phyloP scores from a whole-genome alignment of 2,329 filamentous ascomycete genomes.

The Bipolaris gigantea region DNA sequence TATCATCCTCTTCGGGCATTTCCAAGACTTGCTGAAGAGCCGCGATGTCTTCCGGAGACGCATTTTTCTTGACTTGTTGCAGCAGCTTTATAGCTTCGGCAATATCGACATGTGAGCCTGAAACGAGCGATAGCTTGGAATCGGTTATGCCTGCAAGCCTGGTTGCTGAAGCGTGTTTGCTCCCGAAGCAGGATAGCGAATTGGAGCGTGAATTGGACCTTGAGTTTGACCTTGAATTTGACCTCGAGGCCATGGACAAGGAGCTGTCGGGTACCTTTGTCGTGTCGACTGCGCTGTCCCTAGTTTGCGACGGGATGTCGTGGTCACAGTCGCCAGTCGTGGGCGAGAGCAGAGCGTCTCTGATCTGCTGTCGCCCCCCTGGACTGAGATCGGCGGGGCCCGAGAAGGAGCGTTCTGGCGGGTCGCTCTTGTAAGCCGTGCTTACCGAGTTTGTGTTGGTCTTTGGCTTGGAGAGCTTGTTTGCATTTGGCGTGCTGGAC shows the following conservation, averaged over 20 bases:
- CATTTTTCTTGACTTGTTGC: conserved; percentile 53
- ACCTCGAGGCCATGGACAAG: conserved; percentile 33
- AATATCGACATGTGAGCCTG: conserved; percentile 46
- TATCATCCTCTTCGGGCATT: conserved; percentile 17
- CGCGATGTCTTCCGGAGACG: conserved; percentile 52
- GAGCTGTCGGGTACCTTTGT: conserved; percentile 28
- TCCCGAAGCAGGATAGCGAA: conserved; percentile 31
- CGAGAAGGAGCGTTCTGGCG: conserved; percentile 27
- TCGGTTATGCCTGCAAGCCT: conserved; percentile 28
- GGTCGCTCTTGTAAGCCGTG: conserved; percentile 22
- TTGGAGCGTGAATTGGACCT: conserved; percentile 25
- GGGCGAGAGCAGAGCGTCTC: conserved; percentile 34
- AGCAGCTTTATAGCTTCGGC: conserved; percentile 50
- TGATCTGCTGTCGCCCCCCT: conserved; percentile 35
- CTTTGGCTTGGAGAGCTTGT: conserved; percentile 42
- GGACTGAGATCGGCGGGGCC: conserved; percentile 32
- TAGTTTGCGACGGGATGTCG: conserved; percentile 19
- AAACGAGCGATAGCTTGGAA: conserved; percentile 37
- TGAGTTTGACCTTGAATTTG: conserved; percentile 28
- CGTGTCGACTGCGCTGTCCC: conserved; percentile 25
- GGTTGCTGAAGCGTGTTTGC: conserved; percentile 25
- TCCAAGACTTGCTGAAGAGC: conserved; percentile 43
- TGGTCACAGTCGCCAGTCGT: conserved; percentile 27
- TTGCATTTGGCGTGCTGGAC: conserved; percentile 28
- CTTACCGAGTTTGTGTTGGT: conserved; percentile 39